A percentile compares a stretch with the other conserved stretches of the same genome.
phyloP scores from a whole-genome alignment of 2,329 filamentous ascomycete genomes.

The Diaporthe longicolla region DNA sequence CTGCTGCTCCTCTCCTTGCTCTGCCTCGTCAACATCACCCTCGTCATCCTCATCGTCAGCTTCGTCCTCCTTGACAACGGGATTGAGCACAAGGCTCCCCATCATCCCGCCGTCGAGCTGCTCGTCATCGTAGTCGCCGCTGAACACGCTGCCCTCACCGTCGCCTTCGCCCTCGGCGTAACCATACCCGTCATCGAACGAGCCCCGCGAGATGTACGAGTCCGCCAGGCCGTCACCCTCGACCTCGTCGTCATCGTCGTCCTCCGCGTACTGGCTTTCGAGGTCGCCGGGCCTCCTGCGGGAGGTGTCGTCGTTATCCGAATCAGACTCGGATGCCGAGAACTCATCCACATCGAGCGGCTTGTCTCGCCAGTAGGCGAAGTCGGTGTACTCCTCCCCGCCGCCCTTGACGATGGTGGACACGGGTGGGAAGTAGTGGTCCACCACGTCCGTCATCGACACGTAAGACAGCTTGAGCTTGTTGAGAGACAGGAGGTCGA shows the following conservation, averaged over 20 bases:
- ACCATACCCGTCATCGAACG: constrained; percentile 49
- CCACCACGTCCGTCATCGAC: constrained; percentile 95
- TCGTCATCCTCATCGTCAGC: constrained; percentile 48
- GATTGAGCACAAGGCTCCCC: constrained; percentile 57
- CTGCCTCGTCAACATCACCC: constrained; percentile 42
- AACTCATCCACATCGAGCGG: constrained; percentile 91
- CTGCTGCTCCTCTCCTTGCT: constrained; percentile 27
- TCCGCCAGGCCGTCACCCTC: constrained; percentile 61
- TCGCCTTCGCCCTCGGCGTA: constrained; percentile 52
- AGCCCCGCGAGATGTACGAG: constrained; percentile 59
- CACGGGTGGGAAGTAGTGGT: constrained; percentile 97
- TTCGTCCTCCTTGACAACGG: constrained; percentile 66
- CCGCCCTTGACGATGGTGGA: constrained; percentile 88
- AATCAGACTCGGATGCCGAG: constrained; percentile 81
- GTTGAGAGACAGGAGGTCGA: constrained; percentile 91
- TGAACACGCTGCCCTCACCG: constrained; percentile 58
- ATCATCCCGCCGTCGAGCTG: constrained; percentile 53
- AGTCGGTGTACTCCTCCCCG: constrained; percentile 96
- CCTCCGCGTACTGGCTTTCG: constrained; percentile 63
- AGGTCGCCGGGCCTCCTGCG: constrained; percentile 55
- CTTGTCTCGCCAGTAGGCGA: constrained; percentile 93
- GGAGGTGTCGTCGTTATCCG: constrained; percentile 61
- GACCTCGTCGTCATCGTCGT: constrained; percentile 61
- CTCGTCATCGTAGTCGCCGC: constrained; percentile 60
- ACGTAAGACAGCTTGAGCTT: constrained; percentile 98